phyloP scores from a whole-genome alignment of 2,329 filamentous ascomycete species.

The Calonectria pseudoreteaudii region DNA sequence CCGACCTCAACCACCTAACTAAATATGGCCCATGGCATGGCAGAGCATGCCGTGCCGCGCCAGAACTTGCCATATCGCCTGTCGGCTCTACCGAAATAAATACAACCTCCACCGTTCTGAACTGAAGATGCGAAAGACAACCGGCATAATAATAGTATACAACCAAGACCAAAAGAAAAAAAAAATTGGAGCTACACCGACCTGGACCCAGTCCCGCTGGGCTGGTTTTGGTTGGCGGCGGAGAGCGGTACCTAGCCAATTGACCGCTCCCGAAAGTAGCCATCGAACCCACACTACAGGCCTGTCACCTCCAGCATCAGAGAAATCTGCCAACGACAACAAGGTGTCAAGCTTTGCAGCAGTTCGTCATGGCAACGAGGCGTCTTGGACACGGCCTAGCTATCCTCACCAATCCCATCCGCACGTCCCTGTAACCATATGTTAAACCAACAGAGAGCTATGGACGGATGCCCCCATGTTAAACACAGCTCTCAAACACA shows the following conservation, averaged over 20 bases:
- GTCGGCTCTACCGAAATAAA: slow-evolving; percentile 4
- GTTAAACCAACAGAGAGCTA: not conserved
- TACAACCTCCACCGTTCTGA: not conserved
- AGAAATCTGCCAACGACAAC: not conserved
- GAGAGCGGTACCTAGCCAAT: slow-evolving; percentile 12
- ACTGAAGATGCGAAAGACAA: slow-evolving; percentile 10
- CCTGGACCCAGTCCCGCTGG: slow-evolving; percentile 17
- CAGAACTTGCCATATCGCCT: slow-evolving; percentile 1
- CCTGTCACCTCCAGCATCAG: not conserved
- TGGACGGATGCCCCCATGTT: not conserved
- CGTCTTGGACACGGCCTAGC: not conserved
- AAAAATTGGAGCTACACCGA: slow-evolving; percentile 14
- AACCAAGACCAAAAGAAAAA: not conserved
- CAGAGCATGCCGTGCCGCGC: not conserved
- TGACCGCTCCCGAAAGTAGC: slow-evolving; percentile 12
- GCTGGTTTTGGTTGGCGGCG: slow-evolving; percentile 13
- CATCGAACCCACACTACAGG: not conserved
- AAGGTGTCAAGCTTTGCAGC: slow-evolving; percentile 28
- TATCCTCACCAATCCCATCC: not conserved
- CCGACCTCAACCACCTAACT: not conserved
- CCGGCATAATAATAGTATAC: slow-evolving; percentile 22
- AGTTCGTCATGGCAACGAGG: slow-evolving; percentile 43
- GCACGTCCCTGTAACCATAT: not conserved
- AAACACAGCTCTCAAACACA: slow-evolving; percentile 14
- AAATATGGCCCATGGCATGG: not conserved